Base-by-base conservation (phyloP, 805 yeast species). In the Lipomyces sp. region DNA sequence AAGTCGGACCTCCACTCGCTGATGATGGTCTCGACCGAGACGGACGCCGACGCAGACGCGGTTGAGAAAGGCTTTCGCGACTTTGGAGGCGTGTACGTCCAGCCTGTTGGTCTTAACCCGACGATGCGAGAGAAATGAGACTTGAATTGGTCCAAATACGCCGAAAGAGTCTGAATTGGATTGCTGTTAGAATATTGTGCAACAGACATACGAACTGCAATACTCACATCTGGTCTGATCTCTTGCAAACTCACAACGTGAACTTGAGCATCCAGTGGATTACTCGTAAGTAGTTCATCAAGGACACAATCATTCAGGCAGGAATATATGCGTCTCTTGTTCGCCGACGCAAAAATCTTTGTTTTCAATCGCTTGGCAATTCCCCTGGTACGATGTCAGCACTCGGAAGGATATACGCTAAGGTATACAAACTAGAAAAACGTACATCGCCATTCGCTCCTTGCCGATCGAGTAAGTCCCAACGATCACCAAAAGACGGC, bases 381-480 rank as follows among this genome's bases (percentile, higher is more conserved):
- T 5, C 59, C 63, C 6, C 54, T 50, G n/a, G n/a, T n/a, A n/a
- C n/a, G n/a, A n/a, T n/a, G 45, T 35, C 32, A 41, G 45, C 42
- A n/a, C 13, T n/a, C n/a, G n/a, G n/a, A n/a, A n/a, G n/a, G n/a
- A n/a, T n/a, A n/a, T n/a, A n/a, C n/a, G n/a, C n/a, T n/a, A n/a
- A n/a, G n/a, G n/a, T n/a, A n/a, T n/a, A n/a, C n/a, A n/a, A n/a
- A 6, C 16, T 21, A 4, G 6, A 21, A 19, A 8, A 78, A 6
- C 54, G 21, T 29, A 50, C 47, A 86, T 67, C 0, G 96, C 97
- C 26, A 93, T 65, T 50, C 83, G 78, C 65, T 93, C 98, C 64
- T 93, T 93, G 2, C 98, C 98, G 34, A 93, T 89, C 1, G 90
- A 79, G 66, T 93, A 93, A 0, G 96, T 82, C 0, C 98, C 98